These are phyloP conservation scores for Omphalea diandra DNA, from an alignment of 441 rosid species.

Conservation along the genomic window DNA sequence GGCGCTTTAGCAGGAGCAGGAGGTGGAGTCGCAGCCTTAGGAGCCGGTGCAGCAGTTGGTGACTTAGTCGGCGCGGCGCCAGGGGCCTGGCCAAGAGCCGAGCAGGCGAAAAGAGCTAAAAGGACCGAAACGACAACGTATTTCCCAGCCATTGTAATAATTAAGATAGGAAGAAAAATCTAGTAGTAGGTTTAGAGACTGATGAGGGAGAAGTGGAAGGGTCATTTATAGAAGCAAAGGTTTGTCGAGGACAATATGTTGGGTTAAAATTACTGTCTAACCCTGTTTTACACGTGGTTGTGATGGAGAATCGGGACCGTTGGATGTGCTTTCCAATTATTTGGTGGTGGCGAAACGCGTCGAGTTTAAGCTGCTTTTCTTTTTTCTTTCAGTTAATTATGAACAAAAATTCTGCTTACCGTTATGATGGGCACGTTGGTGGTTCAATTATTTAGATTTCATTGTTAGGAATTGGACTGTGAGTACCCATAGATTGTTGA, in stretches of 20 bases:
- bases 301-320: slow-evolving; percentile 8
- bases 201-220: slow-evolving; percentile 7
- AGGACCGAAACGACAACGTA: slow-evolving; percentile 34
- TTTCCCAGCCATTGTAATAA: slow-evolving; percentile 41
- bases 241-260: background rate
- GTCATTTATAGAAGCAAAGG: background rate
- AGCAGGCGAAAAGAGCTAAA: slow-evolving; percentile 43
- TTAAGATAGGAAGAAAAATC: background rate
- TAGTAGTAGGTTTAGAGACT: background rate
- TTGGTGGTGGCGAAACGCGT: slow-evolving; percentile 21
- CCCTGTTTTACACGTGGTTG: slow-evolving; percentile 19
- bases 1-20: slow-evolving; percentile 20
- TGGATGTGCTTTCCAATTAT: background rate
- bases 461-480: background rate
- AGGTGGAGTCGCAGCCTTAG: slow-evolving; percentile 21
- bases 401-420: slow-evolving; percentile 31
- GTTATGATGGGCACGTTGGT: slow-evolving; percentile 31
- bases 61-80: slow-evolving; percentile 47
- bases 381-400: slow-evolving; percentile 16
- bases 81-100: slow-evolving; percentile 66
- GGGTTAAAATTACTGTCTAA: background rate
- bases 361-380: slow-evolving; percentile 13
- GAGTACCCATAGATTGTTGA: too few species aligned
- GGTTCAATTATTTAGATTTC: background rate
- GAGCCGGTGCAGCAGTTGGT: slow-evolving; percentile 31